Percentiles rank a stretch among this genome's conserved stretches.
Conservation (phyloP, 208 protist species). For the Acanthamoeba healyi region DNA sequence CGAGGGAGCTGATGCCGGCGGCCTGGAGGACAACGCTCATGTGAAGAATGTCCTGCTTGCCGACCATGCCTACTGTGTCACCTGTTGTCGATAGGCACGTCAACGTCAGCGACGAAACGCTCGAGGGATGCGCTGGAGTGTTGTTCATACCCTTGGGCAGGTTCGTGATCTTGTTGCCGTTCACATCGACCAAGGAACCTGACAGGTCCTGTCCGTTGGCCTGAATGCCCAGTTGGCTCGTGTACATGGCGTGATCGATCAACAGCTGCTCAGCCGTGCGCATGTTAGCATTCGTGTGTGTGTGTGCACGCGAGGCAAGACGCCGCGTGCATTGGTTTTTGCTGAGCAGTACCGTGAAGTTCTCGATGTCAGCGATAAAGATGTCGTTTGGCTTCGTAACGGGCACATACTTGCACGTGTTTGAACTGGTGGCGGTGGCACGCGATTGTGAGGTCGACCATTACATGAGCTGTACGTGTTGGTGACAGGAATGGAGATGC, state of each 20-base stretch:
- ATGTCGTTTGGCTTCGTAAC: neutral
- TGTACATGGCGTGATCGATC: constrained; percentile 75
- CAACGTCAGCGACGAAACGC: neutral
- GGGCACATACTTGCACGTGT: constrained; percentile 63
- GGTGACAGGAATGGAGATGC: neutral
- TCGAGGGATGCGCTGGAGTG: neutral
- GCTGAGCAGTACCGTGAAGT: constrained; percentile 62
- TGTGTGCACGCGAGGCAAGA: neutral
- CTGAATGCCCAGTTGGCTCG: constrained; percentile 48
- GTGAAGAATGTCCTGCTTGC: constrained; percentile 69
- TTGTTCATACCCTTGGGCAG: neutral
- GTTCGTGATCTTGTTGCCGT: constrained; percentile 48
- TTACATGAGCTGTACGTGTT: too few species aligned
- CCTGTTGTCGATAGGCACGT: neutral
- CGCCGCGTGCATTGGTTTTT: neutral
- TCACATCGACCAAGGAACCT: neutral
- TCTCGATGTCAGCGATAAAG: constrained; percentile 68
- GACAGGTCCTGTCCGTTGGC: constrained; percentile 64
- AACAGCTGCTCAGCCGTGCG: constrained; percentile 50
- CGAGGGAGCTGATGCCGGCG: constrained; percentile 66
- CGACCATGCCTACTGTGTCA: neutral
- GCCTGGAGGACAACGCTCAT: constrained; percentile 53
- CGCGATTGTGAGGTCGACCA: neutral
- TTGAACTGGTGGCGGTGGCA: neutral
- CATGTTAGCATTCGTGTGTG: too few species aligned